phyloP scores from a whole-genome alignment of 2,329 filamentous ascomycete genomes.

The Phialophora chinensis region DNA sequence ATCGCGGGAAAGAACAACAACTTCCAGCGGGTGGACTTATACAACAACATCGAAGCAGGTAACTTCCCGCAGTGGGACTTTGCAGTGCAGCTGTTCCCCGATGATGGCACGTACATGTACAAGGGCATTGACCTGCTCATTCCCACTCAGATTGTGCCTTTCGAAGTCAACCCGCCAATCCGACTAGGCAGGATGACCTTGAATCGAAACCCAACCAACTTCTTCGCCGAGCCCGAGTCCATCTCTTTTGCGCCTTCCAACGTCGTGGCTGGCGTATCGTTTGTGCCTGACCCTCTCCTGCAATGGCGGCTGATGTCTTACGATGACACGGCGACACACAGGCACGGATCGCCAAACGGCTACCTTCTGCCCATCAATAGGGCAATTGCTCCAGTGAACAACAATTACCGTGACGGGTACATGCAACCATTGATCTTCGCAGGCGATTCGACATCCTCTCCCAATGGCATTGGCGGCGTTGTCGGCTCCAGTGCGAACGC shows the following conservation, averaged over 20 bases:
- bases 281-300: slow-evolving; percentile 67
- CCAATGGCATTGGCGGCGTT: slow-evolving; percentile 67
- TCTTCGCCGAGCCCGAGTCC: slow-evolving; percentile 71
- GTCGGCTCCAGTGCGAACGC: background rate
- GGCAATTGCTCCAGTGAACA: slow-evolving; percentile 76
- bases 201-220: slow-evolving; percentile 62
- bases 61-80: slow-evolving; percentile 69
- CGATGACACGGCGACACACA: slow-evolving; percentile 58
- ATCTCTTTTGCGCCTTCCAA: slow-evolving; percentile 69
- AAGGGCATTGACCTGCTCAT: slow-evolving; percentile 75
- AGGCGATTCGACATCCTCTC: slow-evolving; percentile 79
- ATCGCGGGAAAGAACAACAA: slow-evolving; percentile 65
- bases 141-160: slow-evolving; percentile 73
- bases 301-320: slow-evolving; percentile 67
- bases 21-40: slow-evolving; percentile 68
- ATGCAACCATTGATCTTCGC: slow-evolving; percentile 75
- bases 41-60: slow-evolving; percentile 65
- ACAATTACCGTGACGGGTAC: slow-evolving; percentile 75
- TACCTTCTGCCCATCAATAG: slow-evolving; percentile 78
- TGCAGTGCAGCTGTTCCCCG: slow-evolving; percentile 68
- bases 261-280: slow-evolving; percentile 67
- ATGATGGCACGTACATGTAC: slow-evolving; percentile 66
- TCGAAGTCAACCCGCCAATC: slow-evolving; percentile 73
- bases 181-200: slow-evolving; percentile 59
- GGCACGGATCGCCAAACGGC: slow-evolving; percentile 75